Conservation (phyloP, 1,284 basidiomycete species). For the Moesziomyces aphidis region DNA sequence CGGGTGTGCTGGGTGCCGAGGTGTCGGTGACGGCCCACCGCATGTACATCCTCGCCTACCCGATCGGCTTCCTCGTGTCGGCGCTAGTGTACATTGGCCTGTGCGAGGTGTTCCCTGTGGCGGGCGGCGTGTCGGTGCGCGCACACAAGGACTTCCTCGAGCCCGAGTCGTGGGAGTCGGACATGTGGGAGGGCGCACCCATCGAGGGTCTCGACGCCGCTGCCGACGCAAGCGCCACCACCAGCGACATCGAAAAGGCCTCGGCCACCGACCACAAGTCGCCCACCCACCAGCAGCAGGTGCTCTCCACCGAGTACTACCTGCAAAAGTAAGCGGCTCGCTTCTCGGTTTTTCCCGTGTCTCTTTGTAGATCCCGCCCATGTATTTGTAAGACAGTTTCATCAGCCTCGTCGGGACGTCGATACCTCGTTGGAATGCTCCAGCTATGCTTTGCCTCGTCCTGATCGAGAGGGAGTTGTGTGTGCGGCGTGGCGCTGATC, state of each 20-base stretch:
- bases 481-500: background rate
- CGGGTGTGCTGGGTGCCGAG: constrained; percentile 67
- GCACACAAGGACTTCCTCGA: constrained; percentile 38
- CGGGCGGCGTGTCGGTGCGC: constrained; percentile 20
- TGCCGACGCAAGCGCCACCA: background rate
- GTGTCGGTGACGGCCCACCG: constrained; percentile 58
- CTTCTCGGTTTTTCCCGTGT: background rate
- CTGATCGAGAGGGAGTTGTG: no score
- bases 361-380: background rate
- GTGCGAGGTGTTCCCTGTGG: constrained; percentile 47
- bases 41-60: constrained; percentile 68
- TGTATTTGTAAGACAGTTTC: constrained; percentile 1
- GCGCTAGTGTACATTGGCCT: constrained; percentile 58
- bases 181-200: constrained; percentile 25
- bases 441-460: background rate
- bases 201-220: background rate
- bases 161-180: constrained; percentile 49
- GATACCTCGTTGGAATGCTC: background rate
- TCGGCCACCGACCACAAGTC: constrained; percentile 15
- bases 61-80: constrained; percentile 66
- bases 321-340: constrained; percentile 28
- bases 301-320: constrained; percentile 29
- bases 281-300: constrained; percentile 6
- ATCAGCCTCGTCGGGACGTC: background rate
- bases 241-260: constrained; percentile 29